Evolutionary conservation across 345 rosid genomes (phyloP).

Genomic region (Iberis pinnata): DNA sequence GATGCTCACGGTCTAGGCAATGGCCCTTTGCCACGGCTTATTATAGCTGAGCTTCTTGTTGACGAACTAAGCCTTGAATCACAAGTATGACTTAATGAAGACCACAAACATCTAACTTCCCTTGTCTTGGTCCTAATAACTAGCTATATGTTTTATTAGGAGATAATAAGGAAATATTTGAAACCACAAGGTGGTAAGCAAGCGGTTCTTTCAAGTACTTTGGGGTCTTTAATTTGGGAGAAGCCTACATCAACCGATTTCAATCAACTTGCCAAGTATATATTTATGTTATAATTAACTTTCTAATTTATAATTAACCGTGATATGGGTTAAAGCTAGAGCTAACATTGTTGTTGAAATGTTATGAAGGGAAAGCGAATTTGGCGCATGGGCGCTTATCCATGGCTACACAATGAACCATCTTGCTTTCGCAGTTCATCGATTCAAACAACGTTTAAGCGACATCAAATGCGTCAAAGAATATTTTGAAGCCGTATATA

Average conservation of each 20-base stretch:
- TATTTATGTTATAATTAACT: background rate
- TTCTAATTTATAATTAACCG: background rate
- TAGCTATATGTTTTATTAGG: conserved; percentile 40
- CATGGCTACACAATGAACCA: conserved; percentile 91
- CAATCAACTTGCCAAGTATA: conserved; percentile 66
- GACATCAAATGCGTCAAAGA: conserved; percentile 46
- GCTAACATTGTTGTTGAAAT: background rate
- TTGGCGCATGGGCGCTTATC: conserved; percentile 88
- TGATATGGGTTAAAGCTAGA: background rate
- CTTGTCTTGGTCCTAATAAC: conserved; percentile 6
- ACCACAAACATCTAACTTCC: background rate
- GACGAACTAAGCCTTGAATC: conserved; percentile 60
- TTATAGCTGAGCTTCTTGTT: conserved; percentile 80
- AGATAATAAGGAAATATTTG: conserved; percentile 56
- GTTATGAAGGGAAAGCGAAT: conserved; percentile 68
- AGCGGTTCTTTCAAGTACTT: conserved; percentile 67
- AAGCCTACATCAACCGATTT: conserved; percentile 67
- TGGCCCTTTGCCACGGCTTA: conserved; percentile 77
- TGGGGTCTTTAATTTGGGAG: conserved; percentile 78
- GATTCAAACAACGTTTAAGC: conserved; percentile 54
- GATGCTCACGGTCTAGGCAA: conserved; percentile 39
- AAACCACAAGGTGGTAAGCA: conserved; percentile 50
- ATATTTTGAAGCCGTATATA: conserved; percentile 52
- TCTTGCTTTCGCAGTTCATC: conserved; percentile 72
- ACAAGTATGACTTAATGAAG: conserved; percentile 48